Evolutionary conservation across 2,329 filamentous ascomycete species (phyloP), one percentile per base, ranked within the genome.

Genomic region (Zymoseptoria ardabiliae): DNA sequence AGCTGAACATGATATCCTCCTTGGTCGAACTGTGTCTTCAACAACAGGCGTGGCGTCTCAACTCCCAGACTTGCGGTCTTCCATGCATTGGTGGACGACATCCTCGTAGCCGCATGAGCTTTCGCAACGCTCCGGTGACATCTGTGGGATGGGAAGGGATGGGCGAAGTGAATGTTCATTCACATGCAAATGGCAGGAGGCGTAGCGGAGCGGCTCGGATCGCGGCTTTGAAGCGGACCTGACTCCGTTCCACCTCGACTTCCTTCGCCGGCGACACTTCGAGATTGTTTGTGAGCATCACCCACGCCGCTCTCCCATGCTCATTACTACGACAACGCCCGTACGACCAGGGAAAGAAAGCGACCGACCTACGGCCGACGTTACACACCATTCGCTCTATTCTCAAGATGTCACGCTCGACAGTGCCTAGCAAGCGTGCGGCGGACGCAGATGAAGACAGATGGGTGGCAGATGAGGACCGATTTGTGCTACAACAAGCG

Each of bases 401-500:
- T 28, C 9, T 8, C 25, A 28, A 50, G 25, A 69, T 63, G 64
- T 66, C 67, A 56, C 65, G 64, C 56, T 73, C 74, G 7, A 74
- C 70, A 4, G 68, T 77, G 30, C 72, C 68, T 25, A 66, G 62
- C 60, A 80, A 79, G 66, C 76, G 77, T 50, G 57, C 61, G 13
- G 75, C 74, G 19, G 77, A 79, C 61, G 77, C 76, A 41, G 75
- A 78, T 62, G 79, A 81, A 67, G 77, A 76, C 58, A 77, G 78
- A 21, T 99, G 94, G 81, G 90, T 97, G 20, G 90, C 93, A 56
- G 90, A 96, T 68, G 94, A 99, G 74, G 94, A 99, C 77, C 87
- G 88, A 65, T 99, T 99, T 71, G 94, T 97, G 58, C 79, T 99
- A 70, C 92, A 91, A 75, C 94, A 99, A 76, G 89, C 93, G 53